A percentile compares a stretch with the other conserved stretches of the same genome.
Conservation (phyloP, 108 stramenopile genomes). For the Nitzschia palea region DNA sequence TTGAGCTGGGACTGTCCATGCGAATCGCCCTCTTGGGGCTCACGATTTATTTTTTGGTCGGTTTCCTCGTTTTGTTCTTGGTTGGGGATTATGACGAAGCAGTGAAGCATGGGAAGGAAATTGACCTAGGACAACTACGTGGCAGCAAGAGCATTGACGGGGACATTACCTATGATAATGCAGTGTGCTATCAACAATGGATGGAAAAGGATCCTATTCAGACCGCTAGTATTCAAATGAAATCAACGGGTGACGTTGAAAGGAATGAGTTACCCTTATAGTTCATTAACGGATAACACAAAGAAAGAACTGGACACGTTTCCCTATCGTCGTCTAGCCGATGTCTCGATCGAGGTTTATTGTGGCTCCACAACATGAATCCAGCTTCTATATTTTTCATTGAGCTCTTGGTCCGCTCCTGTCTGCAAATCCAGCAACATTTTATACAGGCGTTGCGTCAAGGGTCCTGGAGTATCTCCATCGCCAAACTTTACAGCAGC, state of each 20-base stretch:
- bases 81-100: conserved; percentile 51
- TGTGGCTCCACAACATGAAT: conserved; percentile 23
- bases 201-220: not conserved
- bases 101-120: conserved; percentile 36
- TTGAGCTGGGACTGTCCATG: conserved; percentile 61
- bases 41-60: conserved; percentile 14
- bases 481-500: conserved; percentile 16
- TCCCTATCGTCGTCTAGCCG: too few relatives aligned
- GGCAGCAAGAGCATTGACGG: not conserved
- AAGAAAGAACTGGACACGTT: too few relatives aligned
- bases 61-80: conserved; percentile 27
- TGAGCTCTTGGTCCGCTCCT: conserved; percentile 10
- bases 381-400: conserved; percentile 2
- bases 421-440: conserved; percentile 16
- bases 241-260: not conserved
- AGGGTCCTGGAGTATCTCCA: conserved; percentile 16
- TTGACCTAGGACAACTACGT: conserved; percentile 17
- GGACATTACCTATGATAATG: not conserved
- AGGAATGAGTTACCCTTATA: too few relatives aligned
- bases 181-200: conserved; percentile 17
- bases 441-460: conserved; percentile 15
- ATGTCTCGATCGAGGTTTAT: too few relatives aligned
- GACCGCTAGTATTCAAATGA: too few relatives aligned
- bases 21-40: conserved; percentile 19
- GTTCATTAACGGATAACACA: too few relatives aligned